phyloP scores from a whole-genome alignment of 139 green algal species.

The Chlorella sp. region DNA sequence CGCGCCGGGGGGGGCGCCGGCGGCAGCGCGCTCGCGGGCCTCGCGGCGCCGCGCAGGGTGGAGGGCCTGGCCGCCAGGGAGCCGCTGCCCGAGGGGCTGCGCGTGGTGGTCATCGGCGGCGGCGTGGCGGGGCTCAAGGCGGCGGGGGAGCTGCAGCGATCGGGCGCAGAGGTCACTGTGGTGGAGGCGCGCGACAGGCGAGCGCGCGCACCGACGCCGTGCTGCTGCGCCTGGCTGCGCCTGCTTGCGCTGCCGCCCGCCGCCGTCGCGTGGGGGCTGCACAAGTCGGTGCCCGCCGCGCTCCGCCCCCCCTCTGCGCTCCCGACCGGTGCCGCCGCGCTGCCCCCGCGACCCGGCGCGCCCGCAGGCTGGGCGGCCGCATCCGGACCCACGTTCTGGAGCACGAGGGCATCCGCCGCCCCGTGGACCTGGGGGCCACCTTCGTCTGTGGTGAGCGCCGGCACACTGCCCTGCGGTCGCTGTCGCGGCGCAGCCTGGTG shows the following conservation, averaged over 20 bases:
- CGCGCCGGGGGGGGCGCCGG: not conserved
- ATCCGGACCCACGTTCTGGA: constrained; percentile 22
- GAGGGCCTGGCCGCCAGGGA: not conserved
- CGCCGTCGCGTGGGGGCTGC: no score
- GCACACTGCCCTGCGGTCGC: no score
- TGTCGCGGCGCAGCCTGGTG: no score
- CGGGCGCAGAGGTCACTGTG: constrained; percentile 26
- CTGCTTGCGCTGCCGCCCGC: no score
- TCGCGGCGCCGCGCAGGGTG: not conserved
- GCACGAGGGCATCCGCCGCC: not conserved
- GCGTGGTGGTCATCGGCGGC: constrained; percentile 36
- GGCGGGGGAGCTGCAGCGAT: constrained; percentile 23
- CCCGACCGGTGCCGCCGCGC: no score
- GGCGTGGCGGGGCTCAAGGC: constrained; percentile 37
- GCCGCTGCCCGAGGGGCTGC: constrained; percentile 3
- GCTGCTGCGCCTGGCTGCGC: no score
- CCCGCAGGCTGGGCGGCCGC: constrained; percentile 31
- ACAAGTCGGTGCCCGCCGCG: no score
- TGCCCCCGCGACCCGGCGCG: not conserved
- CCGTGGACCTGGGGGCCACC: constrained; percentile 33
- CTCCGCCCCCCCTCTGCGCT: no score
- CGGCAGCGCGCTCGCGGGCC: not conserved
- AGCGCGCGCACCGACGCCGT: no score
- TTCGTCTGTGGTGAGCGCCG: constrained; percentile 26
- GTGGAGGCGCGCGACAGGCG: constrained; percentile 36